Conservation (phyloP, 2,329 filamentous ascomycete species). For the Fusarium citri region DNA sequence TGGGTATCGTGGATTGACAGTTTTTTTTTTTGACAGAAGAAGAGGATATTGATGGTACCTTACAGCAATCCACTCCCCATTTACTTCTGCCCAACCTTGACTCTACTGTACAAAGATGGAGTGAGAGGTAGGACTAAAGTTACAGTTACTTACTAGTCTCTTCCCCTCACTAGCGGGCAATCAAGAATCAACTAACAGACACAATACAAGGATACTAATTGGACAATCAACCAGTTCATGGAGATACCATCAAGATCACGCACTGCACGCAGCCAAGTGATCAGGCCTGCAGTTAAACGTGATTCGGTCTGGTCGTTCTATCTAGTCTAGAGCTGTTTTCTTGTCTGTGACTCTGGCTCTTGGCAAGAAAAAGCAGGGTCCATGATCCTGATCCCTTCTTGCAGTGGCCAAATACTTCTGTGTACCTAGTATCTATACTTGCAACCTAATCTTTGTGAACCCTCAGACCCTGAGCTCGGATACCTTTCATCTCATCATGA, state of each 20-base stretch:
- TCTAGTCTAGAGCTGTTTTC: slow-evolving; percentile 2
- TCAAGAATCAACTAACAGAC: slow-evolving; percentile 7
- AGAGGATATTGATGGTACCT: background rate
- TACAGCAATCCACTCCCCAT: background rate
- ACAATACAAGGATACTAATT: slow-evolving; percentile 7
- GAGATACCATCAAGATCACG: slow-evolving; percentile 28
- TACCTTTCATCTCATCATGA: background rate
- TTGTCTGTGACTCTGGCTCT: slow-evolving; percentile 7
- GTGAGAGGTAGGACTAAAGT: background rate
- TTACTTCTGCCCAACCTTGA: background rate
- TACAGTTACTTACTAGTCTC: background rate
- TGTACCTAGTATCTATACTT: background rate
- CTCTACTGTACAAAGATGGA: background rate
- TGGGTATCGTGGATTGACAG: background rate
- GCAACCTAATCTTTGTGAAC: slow-evolving; percentile 5
- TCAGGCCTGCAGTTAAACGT: slow-evolving; percentile 28
- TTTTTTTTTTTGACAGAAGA: background rate
- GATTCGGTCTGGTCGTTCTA: slow-evolving; percentile 34
- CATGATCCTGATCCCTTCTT: slow-evolving; percentile 8
- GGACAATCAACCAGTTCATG: slow-evolving; percentile 13
- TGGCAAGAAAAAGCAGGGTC: slow-evolving; percentile 23
- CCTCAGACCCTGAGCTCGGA: background rate
- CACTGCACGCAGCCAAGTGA: slow-evolving; percentile 35
- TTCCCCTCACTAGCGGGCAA: slow-evolving; percentile 8
- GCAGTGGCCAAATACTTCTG: slow-evolving; percentile 16